These are phyloP conservation scores for Entomortierella chlamydospora DNA, from an alignment of 192 early-diverging fungal genomes.

Conservation along the genomic window DNA sequence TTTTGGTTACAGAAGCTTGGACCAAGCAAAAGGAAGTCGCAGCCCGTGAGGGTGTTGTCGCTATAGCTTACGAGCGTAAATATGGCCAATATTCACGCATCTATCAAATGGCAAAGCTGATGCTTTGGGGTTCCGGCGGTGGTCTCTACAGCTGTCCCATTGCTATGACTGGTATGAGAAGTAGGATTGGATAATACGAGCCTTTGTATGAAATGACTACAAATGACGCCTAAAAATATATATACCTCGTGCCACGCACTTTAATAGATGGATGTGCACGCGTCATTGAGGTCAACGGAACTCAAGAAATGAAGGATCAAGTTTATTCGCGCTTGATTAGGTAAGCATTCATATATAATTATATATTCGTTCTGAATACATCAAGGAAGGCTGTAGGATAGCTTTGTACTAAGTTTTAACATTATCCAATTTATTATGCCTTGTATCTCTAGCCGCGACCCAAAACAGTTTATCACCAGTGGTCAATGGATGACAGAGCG, in stretches of 20 bases:
- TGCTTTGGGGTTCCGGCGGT: constrained; percentile 64
- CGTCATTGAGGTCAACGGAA: constrained; percentile 68
- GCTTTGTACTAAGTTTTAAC: background rate
- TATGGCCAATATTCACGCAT: constrained; percentile 63
- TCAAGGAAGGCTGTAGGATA: no score
- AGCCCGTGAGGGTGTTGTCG: constrained; percentile 73
- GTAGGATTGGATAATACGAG: no score
- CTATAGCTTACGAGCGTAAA: constrained; percentile 71
- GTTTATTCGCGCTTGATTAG: constrained; percentile 59
- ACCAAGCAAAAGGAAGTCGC: constrained; percentile 67
- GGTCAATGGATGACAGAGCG: constrained; percentile 87
- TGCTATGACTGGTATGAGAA: constrained; percentile 70
- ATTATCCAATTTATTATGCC: background rate
- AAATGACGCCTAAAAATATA: no score
- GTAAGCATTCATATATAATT: constrained; percentile 35
- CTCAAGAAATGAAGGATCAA: constrained; percentile 62
- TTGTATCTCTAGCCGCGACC: constrained; percentile 71
- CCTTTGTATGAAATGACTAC: no score
- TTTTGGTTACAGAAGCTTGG: constrained; percentile 72
- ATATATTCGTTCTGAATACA: no score
- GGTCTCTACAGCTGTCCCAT: constrained; percentile 75
- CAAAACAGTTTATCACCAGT: constrained; percentile 68
- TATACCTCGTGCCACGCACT: background rate
- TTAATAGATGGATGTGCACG: constrained; percentile 69
- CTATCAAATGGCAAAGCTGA: constrained; percentile 76